A percentile compares a stretch with the other conserved stretches of the same genome.
Evolutionary conservation across 2,329 filamentous ascomycete genomes (phyloP).

Genomic region (Xylariales sp.): DNA sequence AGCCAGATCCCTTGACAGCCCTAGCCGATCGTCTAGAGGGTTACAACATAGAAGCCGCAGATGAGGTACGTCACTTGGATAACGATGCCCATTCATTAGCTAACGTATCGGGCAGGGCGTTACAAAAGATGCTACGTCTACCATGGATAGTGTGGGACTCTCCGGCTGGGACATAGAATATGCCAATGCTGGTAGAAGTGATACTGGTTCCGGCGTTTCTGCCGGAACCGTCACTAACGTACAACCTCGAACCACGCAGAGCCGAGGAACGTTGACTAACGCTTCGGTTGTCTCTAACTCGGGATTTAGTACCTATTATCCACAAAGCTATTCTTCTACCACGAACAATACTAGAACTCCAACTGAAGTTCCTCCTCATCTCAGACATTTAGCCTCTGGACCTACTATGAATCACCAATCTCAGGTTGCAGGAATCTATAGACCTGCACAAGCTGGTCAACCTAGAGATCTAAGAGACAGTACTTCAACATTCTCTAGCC

Average conservation of each 20-base stretch:
- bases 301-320: background rate
- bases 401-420: background rate
- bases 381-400: background rate
- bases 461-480: background rate
- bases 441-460: background rate
- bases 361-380: conserved; percentile 9
- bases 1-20: background rate
- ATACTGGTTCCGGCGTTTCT: conserved; percentile 3
- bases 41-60: conserved; percentile 2
- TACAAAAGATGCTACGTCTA: conserved; percentile 18
- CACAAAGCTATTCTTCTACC: conserved; percentile 3
- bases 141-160: background rate
- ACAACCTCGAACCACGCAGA: too few relatives aligned
- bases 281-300: background rate
- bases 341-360: background rate
- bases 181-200: conserved; percentile 1
- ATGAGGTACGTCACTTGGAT: conserved; percentile 20
- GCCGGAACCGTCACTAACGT: background rate
- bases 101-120: conserved; percentile 21
- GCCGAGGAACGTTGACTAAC: too few relatives aligned
- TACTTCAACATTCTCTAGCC: conserved; percentile 7
- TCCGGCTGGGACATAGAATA: conserved; percentile 15
- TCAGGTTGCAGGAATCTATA: background rate
- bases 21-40: conserved; percentile 26
- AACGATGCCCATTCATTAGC: background rate